Percentiles rank a stretch among this genome's conserved stretches.
These are phyloP conservation scores for Scytalidium lignicola DNA, from an alignment of 2,329 filamentous ascomycete genomes.

Conservation along the genomic window DNA sequence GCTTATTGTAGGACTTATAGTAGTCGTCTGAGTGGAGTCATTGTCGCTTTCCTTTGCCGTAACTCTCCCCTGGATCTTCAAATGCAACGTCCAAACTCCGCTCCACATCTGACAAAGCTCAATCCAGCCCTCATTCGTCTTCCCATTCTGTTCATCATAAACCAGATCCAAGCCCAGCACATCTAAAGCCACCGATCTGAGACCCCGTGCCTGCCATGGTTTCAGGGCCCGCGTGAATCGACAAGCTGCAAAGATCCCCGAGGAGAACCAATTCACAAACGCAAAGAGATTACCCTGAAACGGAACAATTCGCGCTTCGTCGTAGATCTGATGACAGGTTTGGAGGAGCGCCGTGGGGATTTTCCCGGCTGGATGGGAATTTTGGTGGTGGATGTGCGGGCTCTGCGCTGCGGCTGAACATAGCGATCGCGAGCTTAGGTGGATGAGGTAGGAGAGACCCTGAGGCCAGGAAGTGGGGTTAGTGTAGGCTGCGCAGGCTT, in stretches of 20 bases:
- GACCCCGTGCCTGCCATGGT: constrained; percentile 36
- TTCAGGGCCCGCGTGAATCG: constrained; percentile 29
- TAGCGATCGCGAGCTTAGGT: background rate
- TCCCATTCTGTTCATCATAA: background rate
- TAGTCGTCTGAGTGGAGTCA: too few species aligned
- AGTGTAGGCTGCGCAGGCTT: background rate
- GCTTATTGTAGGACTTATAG: too few species aligned
- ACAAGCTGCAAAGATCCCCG: constrained; percentile 37
- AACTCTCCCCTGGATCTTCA: constrained; percentile 8
- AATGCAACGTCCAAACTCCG: constrained; percentile 7
- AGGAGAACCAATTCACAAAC: constrained; percentile 42
- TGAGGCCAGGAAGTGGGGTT: background rate
- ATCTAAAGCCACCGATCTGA: constrained; percentile 39
- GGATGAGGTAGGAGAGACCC: background rate
- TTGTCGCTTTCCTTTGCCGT: background rate
- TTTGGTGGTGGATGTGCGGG: background rate
- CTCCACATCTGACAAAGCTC: constrained; percentile 12
- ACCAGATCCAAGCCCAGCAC: constrained; percentile 33
- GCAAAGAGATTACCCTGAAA: constrained; percentile 41
- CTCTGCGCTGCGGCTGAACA: background rate
- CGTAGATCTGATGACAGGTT: constrained; percentile 36
- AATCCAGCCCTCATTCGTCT: constrained; percentile 6
- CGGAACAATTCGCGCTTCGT: constrained; percentile 35
- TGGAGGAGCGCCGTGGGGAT: constrained; percentile 37
- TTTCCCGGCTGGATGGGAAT: constrained; percentile 19